Conservation (phyloP, 177 flowering plant species). For the Vitis hybrid region DNA sequence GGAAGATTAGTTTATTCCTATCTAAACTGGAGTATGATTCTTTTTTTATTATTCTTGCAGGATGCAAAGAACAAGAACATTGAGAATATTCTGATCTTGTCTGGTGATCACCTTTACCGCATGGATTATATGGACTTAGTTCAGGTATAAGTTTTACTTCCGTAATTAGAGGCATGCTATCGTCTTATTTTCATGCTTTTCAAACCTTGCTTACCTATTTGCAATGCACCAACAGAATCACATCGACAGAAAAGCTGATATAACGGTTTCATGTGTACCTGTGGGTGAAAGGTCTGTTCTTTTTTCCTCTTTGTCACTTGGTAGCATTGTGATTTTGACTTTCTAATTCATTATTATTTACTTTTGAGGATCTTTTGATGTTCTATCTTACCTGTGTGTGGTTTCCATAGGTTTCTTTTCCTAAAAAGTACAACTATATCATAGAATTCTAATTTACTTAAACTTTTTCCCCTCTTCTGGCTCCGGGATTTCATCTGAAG, state of each 20-base stretch:
- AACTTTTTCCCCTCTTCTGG: too few species aligned
- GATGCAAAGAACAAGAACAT: constrained; percentile 56
- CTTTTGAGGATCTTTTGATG: background rate
- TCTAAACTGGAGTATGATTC: background rate
- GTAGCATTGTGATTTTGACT: background rate
- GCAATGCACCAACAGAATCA: constrained; percentile 58
- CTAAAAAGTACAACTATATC: too few species aligned
- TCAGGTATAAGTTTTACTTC: constrained; percentile 46
- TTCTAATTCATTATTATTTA: background rate
- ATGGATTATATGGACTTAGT: constrained; percentile 72
- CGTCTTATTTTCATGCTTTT: background rate
- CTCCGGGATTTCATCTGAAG: background rate
- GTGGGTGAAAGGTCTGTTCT: constrained; percentile 66
- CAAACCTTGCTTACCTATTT: constrained; percentile 5
- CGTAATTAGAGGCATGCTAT: background rate
- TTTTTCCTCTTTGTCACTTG: background rate
- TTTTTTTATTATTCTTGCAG: constrained; percentile 19
- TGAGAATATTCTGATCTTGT: constrained; percentile 53
- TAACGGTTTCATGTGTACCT: constrained; percentile 79
- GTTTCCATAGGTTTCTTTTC: too few species aligned
- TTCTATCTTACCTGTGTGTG: too few species aligned
- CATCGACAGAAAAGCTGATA: constrained; percentile 72
- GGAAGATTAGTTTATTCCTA: background rate
- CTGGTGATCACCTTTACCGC: constrained; percentile 69
- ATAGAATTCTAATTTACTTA: too few species aligned